Conservation (phyloP, 345 rosid genomes). For the Sonneratia caseolaris region DNA sequence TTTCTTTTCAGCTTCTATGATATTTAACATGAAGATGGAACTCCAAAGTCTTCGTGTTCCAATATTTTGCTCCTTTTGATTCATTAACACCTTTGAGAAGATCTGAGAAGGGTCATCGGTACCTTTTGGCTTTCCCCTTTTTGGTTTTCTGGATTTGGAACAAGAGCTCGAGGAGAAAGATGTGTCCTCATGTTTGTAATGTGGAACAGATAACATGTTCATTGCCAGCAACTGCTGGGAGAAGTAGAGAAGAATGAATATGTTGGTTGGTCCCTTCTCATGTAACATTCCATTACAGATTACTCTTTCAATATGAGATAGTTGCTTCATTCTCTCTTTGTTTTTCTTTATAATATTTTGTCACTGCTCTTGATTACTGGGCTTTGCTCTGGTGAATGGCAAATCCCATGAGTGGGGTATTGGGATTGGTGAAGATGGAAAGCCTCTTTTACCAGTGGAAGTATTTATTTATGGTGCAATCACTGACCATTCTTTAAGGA, state of each 20-base stretch:
- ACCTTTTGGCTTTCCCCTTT: constrained; percentile 7
- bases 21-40: constrained; percentile 17
- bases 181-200: constrained; percentile 11
- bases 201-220: constrained; percentile 13
- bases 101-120: constrained; percentile 10
- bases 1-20: constrained; percentile 9
- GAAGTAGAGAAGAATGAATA: constrained; percentile 7
- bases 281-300: constrained; percentile 23
- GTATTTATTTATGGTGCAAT: not conserved
- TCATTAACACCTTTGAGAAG: constrained; percentile 14
- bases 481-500: not conserved
- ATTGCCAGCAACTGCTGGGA: constrained; percentile 10
- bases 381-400: not conserved
- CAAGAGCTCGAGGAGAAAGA: constrained; percentile 7
- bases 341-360: not conserved
- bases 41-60: constrained; percentile 9
- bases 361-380: not conserved
- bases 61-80: constrained; percentile 12
- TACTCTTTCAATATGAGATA: constrained; percentile 3
- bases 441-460: not conserved
- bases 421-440: not conserved
- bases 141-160: constrained; percentile 5
- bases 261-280: constrained; percentile 9
- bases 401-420: not conserved
- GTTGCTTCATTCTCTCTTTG: not conserved